Percentiles rank a stretch among this genome's conserved stretches.
Evolutionary conservation across 139 green algal genomes (phyloP).

Genomic region (Mesotaenium endlicherianum): DNA sequence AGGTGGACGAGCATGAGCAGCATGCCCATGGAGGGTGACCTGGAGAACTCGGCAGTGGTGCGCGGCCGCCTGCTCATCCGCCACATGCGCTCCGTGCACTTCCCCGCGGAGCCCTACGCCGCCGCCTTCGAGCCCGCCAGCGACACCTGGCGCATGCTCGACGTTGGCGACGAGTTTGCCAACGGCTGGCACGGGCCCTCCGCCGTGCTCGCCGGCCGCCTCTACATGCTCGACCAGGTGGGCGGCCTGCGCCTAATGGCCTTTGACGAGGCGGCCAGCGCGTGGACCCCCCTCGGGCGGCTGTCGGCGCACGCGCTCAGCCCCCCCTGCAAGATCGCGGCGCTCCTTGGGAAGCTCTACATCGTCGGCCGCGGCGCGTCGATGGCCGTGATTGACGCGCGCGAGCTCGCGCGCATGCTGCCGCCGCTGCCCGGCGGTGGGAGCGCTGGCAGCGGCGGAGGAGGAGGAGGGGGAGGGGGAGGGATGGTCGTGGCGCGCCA

Average conservation of each 20-base stretch:
- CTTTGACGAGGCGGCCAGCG: neutral
- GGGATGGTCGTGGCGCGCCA: neutral
- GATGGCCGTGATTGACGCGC: neutral
- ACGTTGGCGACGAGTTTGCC: neutral
- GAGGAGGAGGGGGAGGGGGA: neutral
- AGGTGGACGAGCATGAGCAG: neutral
- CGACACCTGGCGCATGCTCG: neutral
- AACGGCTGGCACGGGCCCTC: slow-evolving; percentile 23
- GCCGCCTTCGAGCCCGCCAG: neutral
- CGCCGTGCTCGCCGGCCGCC: neutral
- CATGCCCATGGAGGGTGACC: slow-evolving; percentile 2
- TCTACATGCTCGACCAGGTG: slow-evolving; percentile 40
- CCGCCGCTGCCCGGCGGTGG: too few relatives aligned
- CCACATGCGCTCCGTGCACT: slow-evolving; percentile 35
- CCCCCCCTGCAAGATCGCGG: slow-evolving; percentile 6
- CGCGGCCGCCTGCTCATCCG: neutral
- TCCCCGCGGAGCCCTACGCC: neutral
- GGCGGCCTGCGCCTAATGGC: neutral
- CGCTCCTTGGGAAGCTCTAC: slow-evolving; percentile 5
- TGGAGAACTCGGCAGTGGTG: slow-evolving; percentile 17
- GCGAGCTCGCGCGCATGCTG: neutral
- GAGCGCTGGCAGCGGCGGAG: neutral
- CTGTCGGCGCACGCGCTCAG: slow-evolving; percentile 7
- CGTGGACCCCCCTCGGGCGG: slow-evolving; percentile 9
- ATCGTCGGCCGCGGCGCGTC: slow-evolving; percentile 8